These are phyloP conservation scores for Nicotiana rustica DNA, from an alignment of 305 asterid species.

Conservation along the genomic window DNA sequence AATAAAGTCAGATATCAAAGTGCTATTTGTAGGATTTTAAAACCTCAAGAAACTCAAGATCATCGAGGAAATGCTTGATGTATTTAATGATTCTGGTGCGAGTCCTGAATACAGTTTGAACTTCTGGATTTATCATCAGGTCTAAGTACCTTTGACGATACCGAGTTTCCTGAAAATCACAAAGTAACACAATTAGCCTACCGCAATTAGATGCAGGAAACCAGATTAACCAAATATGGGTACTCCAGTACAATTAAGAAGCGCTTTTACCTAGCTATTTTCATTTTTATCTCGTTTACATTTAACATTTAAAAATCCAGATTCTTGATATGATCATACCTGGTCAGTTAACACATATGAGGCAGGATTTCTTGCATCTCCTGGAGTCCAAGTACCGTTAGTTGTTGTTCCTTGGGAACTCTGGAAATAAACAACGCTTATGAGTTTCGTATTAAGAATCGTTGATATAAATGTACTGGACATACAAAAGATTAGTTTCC, in stretches of 20 bases:
- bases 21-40: conserved; percentile 8
- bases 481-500: background rate
- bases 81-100: conserved; percentile 69
- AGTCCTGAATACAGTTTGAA: conserved; percentile 73
- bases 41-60: conserved; percentile 80
- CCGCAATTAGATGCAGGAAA: background rate
- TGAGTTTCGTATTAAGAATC: background rate
- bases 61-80: conserved; percentile 70
- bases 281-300: background rate
- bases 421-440: background rate
- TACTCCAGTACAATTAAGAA: background rate
- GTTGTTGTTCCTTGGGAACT: conserved; percentile 1
- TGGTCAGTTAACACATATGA: conserved; percentile 79
- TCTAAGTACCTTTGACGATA: conserved; percentile 92
- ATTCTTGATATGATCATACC: conserved; percentile 47
- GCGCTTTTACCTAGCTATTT: background rate
- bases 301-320: background rate
- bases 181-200: background rate
- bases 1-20: background rate
- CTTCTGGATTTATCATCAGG: conserved; percentile 77
- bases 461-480: conserved; percentile 48
- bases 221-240: conserved; percentile 3
- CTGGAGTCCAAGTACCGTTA: conserved; percentile 75
- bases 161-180: conserved; percentile 75
- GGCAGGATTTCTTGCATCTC: conserved; percentile 71